Evolutionary conservation across 2,329 filamentous ascomycete genomes (phyloP).

Genomic region (Purpureocillium takamizusanense): DNA sequence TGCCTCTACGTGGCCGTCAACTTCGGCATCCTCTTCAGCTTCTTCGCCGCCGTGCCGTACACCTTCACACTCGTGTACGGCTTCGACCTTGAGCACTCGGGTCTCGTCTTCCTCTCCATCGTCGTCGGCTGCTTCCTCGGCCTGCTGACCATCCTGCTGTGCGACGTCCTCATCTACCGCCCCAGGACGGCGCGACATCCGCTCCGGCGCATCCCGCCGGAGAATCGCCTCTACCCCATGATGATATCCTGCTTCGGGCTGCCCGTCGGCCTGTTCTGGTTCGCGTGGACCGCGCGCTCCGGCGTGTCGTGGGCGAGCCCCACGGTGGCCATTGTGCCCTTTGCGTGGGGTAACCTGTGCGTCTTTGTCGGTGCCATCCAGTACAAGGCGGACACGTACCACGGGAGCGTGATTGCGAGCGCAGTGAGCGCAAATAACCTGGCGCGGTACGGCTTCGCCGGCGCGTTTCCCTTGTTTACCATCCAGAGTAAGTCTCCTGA

Average conservation of each 20-base stretch:
- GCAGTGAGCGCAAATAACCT: conserved; percentile 52
- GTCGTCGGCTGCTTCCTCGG: conserved; percentile 36
- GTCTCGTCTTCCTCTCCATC: conserved; percentile 35
- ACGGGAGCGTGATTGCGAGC: conserved; percentile 44
- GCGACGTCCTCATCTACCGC: conserved; percentile 32
- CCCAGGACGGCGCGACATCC: conserved; percentile 21
- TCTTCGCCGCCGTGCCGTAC: conserved; percentile 42
- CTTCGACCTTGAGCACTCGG: conserved; percentile 32
- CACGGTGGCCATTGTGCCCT: conserved; percentile 41
- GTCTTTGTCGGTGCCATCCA: conserved; percentile 45
- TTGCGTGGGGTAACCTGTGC: conserved; percentile 51
- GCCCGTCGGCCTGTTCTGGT: conserved; percentile 49
- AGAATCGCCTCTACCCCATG: conserved; percentile 48
- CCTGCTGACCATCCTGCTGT: conserved; percentile 28
- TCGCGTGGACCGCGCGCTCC: conserved; percentile 43
- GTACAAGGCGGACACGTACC: conserved; percentile 49
- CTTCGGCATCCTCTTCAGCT: conserved; percentile 43
- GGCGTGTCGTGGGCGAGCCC: conserved; percentile 41
- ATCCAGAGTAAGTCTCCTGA: conserved; percentile 36
- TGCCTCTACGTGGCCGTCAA: conserved; percentile 40
- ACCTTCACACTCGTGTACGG: conserved; percentile 35
- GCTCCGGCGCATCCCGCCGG: conserved; percentile 33
- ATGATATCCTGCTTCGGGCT: conserved; percentile 48
- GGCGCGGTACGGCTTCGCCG: conserved; percentile 44
- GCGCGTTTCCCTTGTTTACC: conserved; percentile 52